Evolutionary conservation across 345 rosid genomes (phyloP).

Genomic region (Brassica carinata): DNA sequence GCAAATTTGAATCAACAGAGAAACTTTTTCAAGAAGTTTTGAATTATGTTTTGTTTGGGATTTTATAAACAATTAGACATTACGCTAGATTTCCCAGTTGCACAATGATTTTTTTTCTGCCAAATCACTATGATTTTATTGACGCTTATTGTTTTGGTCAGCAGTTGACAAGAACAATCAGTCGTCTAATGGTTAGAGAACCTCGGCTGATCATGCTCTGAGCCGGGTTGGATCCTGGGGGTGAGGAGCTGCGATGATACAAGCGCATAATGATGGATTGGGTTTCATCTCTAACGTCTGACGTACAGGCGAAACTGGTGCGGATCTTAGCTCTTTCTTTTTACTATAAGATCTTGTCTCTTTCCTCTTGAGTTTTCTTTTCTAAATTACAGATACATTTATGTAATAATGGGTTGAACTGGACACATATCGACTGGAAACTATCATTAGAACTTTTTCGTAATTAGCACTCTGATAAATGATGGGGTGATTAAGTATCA

Average conservation of each 20-base stretch:
- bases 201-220: rapidly evolving
- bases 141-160: not conserved
- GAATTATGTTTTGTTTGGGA: not conserved
- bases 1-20: not conserved
- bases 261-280: not conserved
- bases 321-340: not conserved
- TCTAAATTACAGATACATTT: not conserved
- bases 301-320: not conserved
- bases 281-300: constrained; percentile 10
- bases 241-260: not conserved
- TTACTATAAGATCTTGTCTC: not conserved
- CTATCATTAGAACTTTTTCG: not conserved
- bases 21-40: not conserved
- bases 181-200: not conserved
- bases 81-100: not conserved
- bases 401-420: not conserved
- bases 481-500: not conserved
- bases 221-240: not conserved
- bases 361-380: not conserved
- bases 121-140: not conserved
- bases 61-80: not conserved
- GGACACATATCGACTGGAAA: not conserved
- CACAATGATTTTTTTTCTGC: not conserved
- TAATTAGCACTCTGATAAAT: not conserved
- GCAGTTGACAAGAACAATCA: not conserved